Evolutionary conservation across 352 stramenopile genomes (phyloP), one percentile per base, ranked within the genome.

Genomic region (Phytophthora pseudosyringae): DNA sequence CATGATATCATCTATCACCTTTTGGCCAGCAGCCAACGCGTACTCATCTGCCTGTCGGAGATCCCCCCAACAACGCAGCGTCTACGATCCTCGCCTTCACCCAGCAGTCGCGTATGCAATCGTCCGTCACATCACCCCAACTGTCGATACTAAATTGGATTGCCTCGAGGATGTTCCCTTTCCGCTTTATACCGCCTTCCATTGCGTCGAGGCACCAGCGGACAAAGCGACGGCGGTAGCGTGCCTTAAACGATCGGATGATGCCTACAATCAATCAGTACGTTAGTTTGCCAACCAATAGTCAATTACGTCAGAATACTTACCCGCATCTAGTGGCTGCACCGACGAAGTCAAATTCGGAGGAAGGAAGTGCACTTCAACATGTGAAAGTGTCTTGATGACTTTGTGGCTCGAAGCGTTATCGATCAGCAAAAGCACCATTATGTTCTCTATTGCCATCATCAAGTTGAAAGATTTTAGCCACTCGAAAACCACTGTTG

Each of bases 1-100:
- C 5, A 36, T 36, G 8, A 48, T 12, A n/a, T 58, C 50, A 25
- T 58, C 25, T 5, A 58, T 26, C 6, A 58, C 35, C 15, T 47
- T 45, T 48, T 58, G 4, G 32, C 48, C 50, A 5, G 36, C 50
- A 3, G 35, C 13, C 21, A 21, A 21, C 2, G 21, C 21, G 2
- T 21, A 21, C 21, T 21, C 21, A 21, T 2, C 21, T 21, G 21
- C 21, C 21, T 21, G 21, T 2, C 36, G 8, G 36, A 58, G 13
- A 13, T 53, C 46, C 6, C 6, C 6, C 3, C 46, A 53, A 21
- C 21, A 21, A 21, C 21, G 67, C 99, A 99, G 12, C 43, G 16
- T 29, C 18, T 9, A 63, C 25, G 18, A 63, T 55, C 28, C 44
- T 39, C 25, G 55, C 12, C n/a, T 54, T 40, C 1, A 51, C 33